phyloP scores from a whole-genome alignment of 2,329 filamentous ascomycete species.

The Cladosporium sp. region DNA sequence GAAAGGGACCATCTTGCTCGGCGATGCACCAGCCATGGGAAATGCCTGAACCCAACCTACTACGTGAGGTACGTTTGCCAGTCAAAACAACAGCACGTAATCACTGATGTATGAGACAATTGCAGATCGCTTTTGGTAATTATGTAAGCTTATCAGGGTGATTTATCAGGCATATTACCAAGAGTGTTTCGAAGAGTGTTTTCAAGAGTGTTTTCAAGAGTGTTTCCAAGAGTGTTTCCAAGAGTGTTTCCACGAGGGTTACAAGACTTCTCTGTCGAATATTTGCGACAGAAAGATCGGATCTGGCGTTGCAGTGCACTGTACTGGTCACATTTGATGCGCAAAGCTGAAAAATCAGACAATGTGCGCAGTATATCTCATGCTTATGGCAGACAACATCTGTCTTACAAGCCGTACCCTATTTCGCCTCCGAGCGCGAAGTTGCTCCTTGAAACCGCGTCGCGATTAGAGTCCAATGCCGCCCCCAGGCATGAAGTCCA shows the following conservation, averaged over 20 bases:
- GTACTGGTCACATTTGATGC: background rate
- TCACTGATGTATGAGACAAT: constrained; percentile 1
- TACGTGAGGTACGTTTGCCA: background rate
- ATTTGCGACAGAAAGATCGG: background rate
- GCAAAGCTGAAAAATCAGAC: background rate
- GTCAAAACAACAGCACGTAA: background rate
- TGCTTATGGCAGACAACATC: background rate
- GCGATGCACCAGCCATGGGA: background rate
- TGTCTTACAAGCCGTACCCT: background rate
- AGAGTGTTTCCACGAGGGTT: constrained; percentile 3
- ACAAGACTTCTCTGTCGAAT: background rate
- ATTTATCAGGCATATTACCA: background rate
- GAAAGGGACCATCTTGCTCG: background rate
- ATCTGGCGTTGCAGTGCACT: background rate
- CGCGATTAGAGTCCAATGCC: background rate
- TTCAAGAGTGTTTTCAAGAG: constrained; percentile 4
- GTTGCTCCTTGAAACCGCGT: background rate
- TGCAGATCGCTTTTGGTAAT: background rate
- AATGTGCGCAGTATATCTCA: background rate
- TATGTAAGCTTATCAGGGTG: background rate
- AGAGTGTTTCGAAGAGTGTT: constrained; percentile 4
- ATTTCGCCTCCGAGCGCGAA: background rate
- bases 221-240: constrained; percentile 1
- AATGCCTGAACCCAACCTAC: background rate
- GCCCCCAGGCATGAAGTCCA: background rate